phyloP scores from a whole-genome alignment of 257 asterid species.

The Capsicum rhomboideum region DNA sequence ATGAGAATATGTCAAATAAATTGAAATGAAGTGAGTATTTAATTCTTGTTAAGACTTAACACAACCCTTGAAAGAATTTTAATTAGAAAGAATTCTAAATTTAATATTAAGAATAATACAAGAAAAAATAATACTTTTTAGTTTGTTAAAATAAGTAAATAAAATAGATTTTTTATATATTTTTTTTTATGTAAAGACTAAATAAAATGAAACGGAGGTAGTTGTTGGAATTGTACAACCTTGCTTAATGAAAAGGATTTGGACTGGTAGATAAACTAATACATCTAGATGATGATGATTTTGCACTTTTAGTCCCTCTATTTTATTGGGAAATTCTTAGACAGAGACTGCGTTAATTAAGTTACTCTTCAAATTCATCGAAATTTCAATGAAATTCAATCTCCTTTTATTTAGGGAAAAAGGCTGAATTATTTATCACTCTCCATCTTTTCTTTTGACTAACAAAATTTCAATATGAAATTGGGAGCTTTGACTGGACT shows the following conservation, averaged over 20 bases:
- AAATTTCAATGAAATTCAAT: neutral
- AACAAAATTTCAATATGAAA: neutral
- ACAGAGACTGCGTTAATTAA: neutral
- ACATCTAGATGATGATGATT: neutral
- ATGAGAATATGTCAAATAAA: no score
- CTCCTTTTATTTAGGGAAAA: neutral
- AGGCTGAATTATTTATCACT: neutral
- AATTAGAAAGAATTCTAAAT: no score
- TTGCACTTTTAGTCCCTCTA: neutral
- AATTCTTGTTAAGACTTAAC: no score
- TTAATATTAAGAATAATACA: no score
- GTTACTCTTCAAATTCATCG: neutral
- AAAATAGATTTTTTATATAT: no score
- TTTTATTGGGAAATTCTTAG: neutral
- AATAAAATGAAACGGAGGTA: no score
- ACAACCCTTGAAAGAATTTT: no score
- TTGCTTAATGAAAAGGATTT: conserved; percentile 21
- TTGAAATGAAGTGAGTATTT: no score
- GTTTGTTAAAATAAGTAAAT: no score
- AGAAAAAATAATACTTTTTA: no score
- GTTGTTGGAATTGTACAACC: no score
- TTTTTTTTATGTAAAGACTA: no score
- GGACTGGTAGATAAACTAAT: neutral
- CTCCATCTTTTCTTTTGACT: neutral
- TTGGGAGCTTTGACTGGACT: neutral